Evolutionary conservation across 225 moss, liverwort and hornwort genomes (phyloP).

Genomic region (Antitrichia curtipendula): DNA sequence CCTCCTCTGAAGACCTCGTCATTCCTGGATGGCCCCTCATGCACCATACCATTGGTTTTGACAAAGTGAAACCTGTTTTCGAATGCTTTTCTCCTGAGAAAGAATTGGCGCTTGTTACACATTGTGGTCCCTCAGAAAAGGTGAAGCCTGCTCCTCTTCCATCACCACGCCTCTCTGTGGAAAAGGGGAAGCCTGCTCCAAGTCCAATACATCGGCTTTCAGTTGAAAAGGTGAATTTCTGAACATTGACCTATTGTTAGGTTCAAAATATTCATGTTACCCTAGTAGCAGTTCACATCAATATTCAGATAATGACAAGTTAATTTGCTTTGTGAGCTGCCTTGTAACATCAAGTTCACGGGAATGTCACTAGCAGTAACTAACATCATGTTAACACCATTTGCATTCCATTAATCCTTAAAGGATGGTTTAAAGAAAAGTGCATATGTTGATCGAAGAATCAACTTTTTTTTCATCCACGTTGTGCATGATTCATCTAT

Average conservation of each 20-base stretch:
- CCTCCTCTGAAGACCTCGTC: background rate
- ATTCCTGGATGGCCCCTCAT: constrained; percentile 38
- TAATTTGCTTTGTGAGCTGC: background rate
- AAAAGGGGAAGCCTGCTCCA: background rate
- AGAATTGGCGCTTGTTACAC: background rate
- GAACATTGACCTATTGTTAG: background rate
- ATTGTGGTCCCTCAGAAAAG: background rate
- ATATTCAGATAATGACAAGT: background rate
- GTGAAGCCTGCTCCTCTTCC: background rate
- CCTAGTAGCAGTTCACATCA: background rate
- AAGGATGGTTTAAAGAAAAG: too few species aligned
- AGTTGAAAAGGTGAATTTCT: background rate
- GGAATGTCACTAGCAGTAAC: background rate
- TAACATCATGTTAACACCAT: background rate
- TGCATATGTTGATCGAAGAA: background rate
- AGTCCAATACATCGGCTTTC: background rate
- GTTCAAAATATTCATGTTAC: background rate
- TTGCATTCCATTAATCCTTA: background rate
- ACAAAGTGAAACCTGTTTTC: background rate
- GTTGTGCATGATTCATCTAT: background rate
- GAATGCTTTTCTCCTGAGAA: background rate
- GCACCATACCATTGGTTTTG: constrained; percentile 12
- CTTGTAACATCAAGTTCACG: background rate
- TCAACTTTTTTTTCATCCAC: background rate
- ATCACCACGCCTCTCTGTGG: background rate